Evolutionary conservation across 257 asterid genomes (phyloP).

Genomic region (Nicotiana paniculata): DNA sequence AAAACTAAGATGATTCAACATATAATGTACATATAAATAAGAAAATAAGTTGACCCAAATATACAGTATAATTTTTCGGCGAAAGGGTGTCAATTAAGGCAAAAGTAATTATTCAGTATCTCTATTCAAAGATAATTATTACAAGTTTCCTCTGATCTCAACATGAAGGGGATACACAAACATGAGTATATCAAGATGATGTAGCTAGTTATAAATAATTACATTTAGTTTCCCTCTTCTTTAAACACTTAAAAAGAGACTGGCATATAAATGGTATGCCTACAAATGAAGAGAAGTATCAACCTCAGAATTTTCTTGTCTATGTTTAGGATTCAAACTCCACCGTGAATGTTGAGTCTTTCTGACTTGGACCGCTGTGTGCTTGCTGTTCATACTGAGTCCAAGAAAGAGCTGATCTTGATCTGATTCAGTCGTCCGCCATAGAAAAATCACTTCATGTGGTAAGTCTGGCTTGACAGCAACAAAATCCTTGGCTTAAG

Average conservation of each 20-base stretch:
- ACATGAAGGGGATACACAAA: too few relatives aligned
- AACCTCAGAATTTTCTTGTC: constrained; percentile 12
- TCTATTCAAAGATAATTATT: neutral
- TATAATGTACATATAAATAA: too few relatives aligned
- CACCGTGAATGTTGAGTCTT: neutral
- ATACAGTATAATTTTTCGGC: too few relatives aligned
- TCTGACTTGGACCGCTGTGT: neutral
- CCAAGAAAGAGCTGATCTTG: constrained; percentile 19
- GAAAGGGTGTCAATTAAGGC: too few relatives aligned
- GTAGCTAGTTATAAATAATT: too few relatives aligned
- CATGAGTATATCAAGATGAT: too few relatives aligned
- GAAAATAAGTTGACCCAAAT: too few relatives aligned
- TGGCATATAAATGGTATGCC: too few relatives aligned
- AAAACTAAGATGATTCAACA: too few relatives aligned
- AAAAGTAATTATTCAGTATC: neutral
- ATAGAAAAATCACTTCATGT: neutral
- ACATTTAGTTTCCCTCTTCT: too few relatives aligned
- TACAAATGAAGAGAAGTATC: constrained; percentile 35
- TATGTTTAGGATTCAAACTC: neutral
- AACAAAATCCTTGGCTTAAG: neutral
- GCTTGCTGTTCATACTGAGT: constrained; percentile 13
- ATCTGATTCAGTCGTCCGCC: neutral
- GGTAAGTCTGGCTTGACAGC: neutral
- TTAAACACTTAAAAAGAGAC: neutral
- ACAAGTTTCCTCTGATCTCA: neutral